Base-by-base conservation (phyloP, 176 grass and related monocot species). In the Oryza glumipatula region DNA sequence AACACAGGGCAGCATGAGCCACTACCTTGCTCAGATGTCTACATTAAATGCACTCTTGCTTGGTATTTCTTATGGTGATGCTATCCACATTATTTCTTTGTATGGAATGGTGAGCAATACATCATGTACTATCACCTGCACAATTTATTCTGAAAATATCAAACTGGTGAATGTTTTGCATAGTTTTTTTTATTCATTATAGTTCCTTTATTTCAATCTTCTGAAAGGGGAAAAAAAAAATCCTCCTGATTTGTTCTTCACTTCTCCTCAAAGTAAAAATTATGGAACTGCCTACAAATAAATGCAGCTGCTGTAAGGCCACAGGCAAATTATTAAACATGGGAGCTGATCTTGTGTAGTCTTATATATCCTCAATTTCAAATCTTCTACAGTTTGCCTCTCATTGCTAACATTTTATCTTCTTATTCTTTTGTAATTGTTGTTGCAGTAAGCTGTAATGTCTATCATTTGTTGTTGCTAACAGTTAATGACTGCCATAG, bases 51-150 rank as follows among this genome's bases (percentile, higher is more conserved):
- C 88, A 78, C 77, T 96, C 80, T 88, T 99, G 78, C 91, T 92
- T 41, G 80, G 93, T 70, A 74, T 99, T 63, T 99, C 85, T 89
- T 68, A 84, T 86, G 90, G 81, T 6, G 96, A 99, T 86, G 86
- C 67, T 70, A 83, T 92, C 79, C 96, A 99, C 83, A 96, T 99
- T 61, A 90, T 99, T 87, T 96, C 96, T 68, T 83, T 99, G 80
- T 96, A 92, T 82, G 96, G 96, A 68, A 89, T 96, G 96, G 96
- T 96, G 88, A 90, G 87, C 23, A 69, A 47, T 78, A 22, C 39
- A 82, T 65, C 39, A 0, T 74, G 21, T 48, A 54, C 26, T 85
- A 26, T 15, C 86, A 45, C 30, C 69, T 86, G 60, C 47, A 65
- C 24, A 72, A 67, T 77, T 16, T 70, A 4, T 82, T 67, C 15